Evolutionary conservation across 192 early-diverging fungal genomes (phyloP), one percentile per base, ranked within the genome.

Genomic region (Coemansia sp.): DNA sequence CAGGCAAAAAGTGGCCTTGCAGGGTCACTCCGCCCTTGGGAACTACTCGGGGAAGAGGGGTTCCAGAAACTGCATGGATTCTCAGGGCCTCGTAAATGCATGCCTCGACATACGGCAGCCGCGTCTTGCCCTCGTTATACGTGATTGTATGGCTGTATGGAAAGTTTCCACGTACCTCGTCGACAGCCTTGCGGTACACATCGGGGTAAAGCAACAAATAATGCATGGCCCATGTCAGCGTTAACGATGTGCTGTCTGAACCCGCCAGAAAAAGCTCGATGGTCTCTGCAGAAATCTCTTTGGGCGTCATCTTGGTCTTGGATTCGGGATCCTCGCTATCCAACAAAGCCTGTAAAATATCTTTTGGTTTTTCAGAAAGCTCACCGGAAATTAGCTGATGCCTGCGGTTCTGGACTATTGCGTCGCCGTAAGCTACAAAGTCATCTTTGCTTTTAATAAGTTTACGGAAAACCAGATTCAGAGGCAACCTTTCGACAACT

Each of bases 81-180:
- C 80, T 67, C 61, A 82, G 57, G 52, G 80, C 64, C 62, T 82
- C 80, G 28, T 61, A 58, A 17, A 82, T 63, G 34, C 68, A 73
- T 3, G 80, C 80, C 33, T 82, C 75, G 18, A 82, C 60, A 32
- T 71, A 73, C 7, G 75, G 80, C 56, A 54, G 56, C 1, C 40
- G 56, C 5, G 18, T 29, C 56, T 63, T 71, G 32, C 71, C 80
- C 67, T 66, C 61, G 25, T 70, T 65, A 38, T 63, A 69, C 0
- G 73, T 66, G 7, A 81, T 54, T 25, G 67, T 18, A n/a, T 72
- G 60, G 45, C 57, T 58, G 0, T 4, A 7, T 10, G 51, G 12
- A 40, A 82, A 77, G 1, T 42, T 62, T 3, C 38, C 4, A 48
- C 75, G 70, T 2, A 77, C 56, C 51, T 77, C 63, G 18, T 50